Percentiles rank a stretch among this genome's conserved stretches.
Conservation (phyloP, 2,329 filamentous ascomycete genomes). For the Pseudogymnoascus sp. region DNA sequence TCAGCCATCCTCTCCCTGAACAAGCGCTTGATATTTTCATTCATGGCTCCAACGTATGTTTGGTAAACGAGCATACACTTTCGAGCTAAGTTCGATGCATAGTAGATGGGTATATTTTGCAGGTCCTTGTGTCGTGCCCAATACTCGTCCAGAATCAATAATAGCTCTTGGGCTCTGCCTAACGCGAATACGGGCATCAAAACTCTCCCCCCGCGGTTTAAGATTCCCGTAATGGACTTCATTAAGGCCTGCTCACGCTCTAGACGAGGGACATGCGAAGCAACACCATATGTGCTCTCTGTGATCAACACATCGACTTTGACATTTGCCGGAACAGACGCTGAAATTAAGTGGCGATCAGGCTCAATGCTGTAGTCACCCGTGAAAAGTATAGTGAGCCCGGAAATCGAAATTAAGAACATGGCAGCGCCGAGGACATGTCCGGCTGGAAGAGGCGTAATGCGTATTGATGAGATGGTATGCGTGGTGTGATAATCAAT, state of each 20-base stretch:
- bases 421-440: constrained; percentile 98
- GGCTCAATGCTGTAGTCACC: constrained; percentile 96
- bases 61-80: constrained; percentile 99
- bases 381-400: constrained; percentile 93
- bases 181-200: constrained; percentile 94
- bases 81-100: constrained; percentile 86
- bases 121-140: constrained; percentile 85
- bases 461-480: constrained; percentile 90
- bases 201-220: constrained; percentile 86
- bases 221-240: constrained; percentile 85
- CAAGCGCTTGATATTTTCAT: constrained; percentile 96
- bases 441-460: constrained; percentile 92
- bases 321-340: constrained; percentile 77
- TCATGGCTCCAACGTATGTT: constrained; percentile 97
- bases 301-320: constrained; percentile 96
- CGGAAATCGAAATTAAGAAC: constrained; percentile 96
- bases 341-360: constrained; percentile 90
- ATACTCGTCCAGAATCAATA: constrained; percentile 93
- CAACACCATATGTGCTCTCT: constrained; percentile 94
- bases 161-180: constrained; percentile 83
- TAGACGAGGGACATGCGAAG: constrained; percentile 80
- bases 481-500: constrained; percentile 98
- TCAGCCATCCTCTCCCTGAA: constrained; percentile 89
- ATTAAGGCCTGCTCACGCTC: constrained; percentile 90
- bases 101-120: constrained; percentile 91